These are phyloP conservation scores for Polytrichum commune DNA, from an alignment of 225 moss, liverwort and hornwort species.

Conservation along the genomic window DNA sequence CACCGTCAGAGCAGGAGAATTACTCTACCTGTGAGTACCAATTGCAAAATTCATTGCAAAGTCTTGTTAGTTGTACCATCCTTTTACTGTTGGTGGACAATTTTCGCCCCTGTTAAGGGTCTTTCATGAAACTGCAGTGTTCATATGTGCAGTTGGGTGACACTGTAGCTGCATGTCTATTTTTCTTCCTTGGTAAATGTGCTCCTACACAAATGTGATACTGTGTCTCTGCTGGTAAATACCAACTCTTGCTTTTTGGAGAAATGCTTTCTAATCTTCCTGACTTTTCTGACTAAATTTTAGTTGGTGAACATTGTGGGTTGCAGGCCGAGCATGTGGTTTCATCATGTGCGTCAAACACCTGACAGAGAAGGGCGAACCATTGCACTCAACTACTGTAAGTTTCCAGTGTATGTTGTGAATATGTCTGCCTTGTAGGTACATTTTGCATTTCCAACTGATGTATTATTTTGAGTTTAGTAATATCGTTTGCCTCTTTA, in stretches of 20 bases:
- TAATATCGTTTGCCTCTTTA: too few species aligned
- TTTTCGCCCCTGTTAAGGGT: too few species aligned
- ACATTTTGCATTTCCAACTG: background rate
- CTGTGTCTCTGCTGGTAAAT: too few species aligned
- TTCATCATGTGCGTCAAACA: conserved; percentile 88
- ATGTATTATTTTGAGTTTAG: background rate
- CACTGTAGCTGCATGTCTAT: too few species aligned
- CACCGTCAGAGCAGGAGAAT: conserved; percentile 81
- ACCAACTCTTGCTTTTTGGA: too few species aligned
- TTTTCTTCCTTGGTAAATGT: too few species aligned
- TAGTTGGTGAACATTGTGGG: conserved; percentile 3
- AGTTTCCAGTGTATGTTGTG: conserved; percentile 21
- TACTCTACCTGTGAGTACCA: conserved; percentile 72
- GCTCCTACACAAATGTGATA: too few species aligned
- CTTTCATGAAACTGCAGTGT: too few species aligned
- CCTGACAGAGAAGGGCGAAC: conserved; percentile 80
- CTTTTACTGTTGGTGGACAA: too few species aligned
- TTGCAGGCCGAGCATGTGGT: conserved; percentile 93
- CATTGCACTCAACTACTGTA: conserved; percentile 92
- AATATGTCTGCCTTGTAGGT: background rate
- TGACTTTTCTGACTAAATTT: background rate
- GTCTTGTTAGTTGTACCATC: too few species aligned
- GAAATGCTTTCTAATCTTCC: background rate
- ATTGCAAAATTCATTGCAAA: too few species aligned
- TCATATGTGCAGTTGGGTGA: too few species aligned